phyloP scores from a whole-genome alignment of 768 basidiomycete species.

The Ramaria sp. region DNA sequence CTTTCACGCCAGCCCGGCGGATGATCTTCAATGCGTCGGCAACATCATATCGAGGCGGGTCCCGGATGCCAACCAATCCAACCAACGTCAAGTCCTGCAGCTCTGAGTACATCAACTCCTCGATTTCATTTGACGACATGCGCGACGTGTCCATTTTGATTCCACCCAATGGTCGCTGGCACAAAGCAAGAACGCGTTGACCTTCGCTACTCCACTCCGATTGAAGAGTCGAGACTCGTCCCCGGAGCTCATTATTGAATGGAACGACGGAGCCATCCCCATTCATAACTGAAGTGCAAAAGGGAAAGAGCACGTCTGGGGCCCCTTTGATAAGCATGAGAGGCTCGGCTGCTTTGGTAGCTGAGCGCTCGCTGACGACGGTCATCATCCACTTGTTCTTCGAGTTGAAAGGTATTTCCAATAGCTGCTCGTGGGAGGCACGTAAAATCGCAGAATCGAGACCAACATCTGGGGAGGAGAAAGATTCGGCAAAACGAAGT shows the following conservation, averaged over 20 bases:
- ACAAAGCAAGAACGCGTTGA: slow-evolving; percentile 42
- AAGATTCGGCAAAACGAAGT: slow-evolving; percentile 33
- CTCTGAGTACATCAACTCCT: slow-evolving; percentile 12
- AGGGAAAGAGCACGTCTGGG: slow-evolving; percentile 39
- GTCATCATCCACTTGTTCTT: slow-evolving; percentile 52
- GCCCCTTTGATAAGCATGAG: slow-evolving; percentile 48
- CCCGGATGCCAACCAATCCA: slow-evolving; percentile 45
- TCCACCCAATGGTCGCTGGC: slow-evolving; percentile 16
- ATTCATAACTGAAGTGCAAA: slow-evolving; percentile 25
- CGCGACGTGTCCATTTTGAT: slow-evolving; percentile 18
- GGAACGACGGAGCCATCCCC: slow-evolving; percentile 23
- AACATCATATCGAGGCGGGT: slow-evolving; percentile 45
- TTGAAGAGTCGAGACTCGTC: slow-evolving; percentile 11
- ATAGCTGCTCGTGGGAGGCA: slow-evolving; percentile 18
- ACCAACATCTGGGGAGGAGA: slow-evolving; percentile 17
- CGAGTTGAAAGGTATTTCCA: slow-evolving; percentile 35
- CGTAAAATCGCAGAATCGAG: slow-evolving; percentile 18
- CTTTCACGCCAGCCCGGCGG: slow-evolving; percentile 40
- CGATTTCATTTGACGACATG: slow-evolving; percentile 32
- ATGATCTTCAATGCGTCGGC: slow-evolving; percentile 39
- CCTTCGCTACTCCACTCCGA: slow-evolving; percentile 36
- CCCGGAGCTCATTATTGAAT: neutral
- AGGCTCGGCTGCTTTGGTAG: slow-evolving; percentile 10
- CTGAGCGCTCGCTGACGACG: slow-evolving; percentile 20
- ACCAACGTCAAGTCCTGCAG: slow-evolving; percentile 32